Evolutionary conservation across 2,329 filamentous ascomycete genomes (phyloP), one percentile per base, ranked within the genome.

Genomic region (Lojkania enalia): DNA sequence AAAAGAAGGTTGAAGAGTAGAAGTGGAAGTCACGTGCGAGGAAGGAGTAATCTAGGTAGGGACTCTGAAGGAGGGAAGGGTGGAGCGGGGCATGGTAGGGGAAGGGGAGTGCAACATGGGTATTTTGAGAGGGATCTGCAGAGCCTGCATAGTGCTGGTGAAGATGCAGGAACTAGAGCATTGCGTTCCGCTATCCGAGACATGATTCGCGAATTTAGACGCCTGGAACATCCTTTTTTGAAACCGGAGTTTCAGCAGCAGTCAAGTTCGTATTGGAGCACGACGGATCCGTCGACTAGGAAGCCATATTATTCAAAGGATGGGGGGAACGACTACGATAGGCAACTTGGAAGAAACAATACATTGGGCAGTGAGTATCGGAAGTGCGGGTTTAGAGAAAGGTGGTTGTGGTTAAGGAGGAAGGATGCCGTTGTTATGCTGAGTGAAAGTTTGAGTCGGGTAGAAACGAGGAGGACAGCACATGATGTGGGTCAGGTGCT

Each of bases 201-300:
- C 27, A 60, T 74, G 45, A 67, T 71, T 32, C 55, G 60, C 20
- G 51, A 58, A 13, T 74, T 74, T 37, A 55, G 66, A 23, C 49
- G 50, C 1, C 45, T 74, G 4, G 72, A 75, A 52, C 46, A 54
- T 36, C 66, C 69, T 0, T 75, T 75, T 35, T 48, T 75, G 20
- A 63, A 62, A 30, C 51, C 61, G 9, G 57, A 63, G n/a, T 59
- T 61, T 30, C 59, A 65, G 20, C 23, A 48, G 7, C 39, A 46
- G 54, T 48, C 20, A 4, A 27, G 19, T 18, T 23, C 9, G 11
- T 11, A 9, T 6, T 33, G 30, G 30, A 9, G 9, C 9, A 33
- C 30, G 7, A 33, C 30, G 30, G 30, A 33, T 33, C 30, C 30
- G 6, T 7, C 16, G 9, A 33, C 7, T 33, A 15, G 30, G 14